Evolutionary conservation across 352 stramenopile genomes (phyloP), one percentile per base, ranked within the genome.

Genomic region (Pythium rishiriense): DNA sequence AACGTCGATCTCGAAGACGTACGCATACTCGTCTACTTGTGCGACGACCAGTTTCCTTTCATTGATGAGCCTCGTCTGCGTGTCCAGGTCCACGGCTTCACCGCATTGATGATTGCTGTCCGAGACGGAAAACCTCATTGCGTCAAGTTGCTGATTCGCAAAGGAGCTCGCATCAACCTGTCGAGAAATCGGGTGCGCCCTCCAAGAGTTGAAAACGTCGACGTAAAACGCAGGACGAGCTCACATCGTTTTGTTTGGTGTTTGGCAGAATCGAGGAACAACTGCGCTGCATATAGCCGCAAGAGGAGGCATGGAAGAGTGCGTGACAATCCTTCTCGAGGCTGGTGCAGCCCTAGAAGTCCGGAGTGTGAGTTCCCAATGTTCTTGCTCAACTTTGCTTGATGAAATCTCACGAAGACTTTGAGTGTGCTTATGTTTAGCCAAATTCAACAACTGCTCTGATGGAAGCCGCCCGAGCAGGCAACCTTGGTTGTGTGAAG

Each of bases 1-100:
- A 91, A 81, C 50, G 73, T 95, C 10, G 86, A 95, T 58, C 62
- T 93, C 26, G 86, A 95, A 78, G 86, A 95, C 76, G 85, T 94
- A 68, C 53, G 73, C 17, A 35, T 29, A 33, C 19, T 21, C 28
- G 19, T 52, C 37, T 19, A 12, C 15, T 19, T n/a, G 37, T 7
- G 35, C 14, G 19, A 17, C 12, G 12, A 43, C 6, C 19, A 22
- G 0, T 29, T 46, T 15, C 31, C 12, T 45, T 5, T 29, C 4
- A n/a, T 26, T 31, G 21, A 10, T 42, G 28, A n/a, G 17, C 26
- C 17, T 46, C 14, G n/a, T n/a, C n/a, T n/a, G n/a, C n/a, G n/a
- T 61, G 24, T 25, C 35, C 29, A 94, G 85, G 84, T 95, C 11
- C 86, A 95, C 25, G 84, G 84, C 28, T 80, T 91, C 58, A 93